Conservation (phyloP, 176 grass and related monocot species). For the Thalia dealbata region DNA sequence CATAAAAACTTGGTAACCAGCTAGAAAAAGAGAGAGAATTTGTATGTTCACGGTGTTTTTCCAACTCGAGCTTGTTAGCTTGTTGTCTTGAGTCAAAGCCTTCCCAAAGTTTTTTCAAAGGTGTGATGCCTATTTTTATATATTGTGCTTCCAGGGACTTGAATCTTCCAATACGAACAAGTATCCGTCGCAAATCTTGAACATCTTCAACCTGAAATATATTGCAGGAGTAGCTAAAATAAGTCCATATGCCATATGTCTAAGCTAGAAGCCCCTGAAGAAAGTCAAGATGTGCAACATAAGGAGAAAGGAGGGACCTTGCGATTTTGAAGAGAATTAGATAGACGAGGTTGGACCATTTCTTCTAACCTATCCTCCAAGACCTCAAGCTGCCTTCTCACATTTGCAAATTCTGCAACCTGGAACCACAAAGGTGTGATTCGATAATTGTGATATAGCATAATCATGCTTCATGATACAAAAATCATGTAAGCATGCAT, state of each 20-base stretch:
- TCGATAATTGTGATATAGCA: neutral
- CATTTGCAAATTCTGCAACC: conserved; percentile 98
- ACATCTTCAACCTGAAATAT: conserved; percentile 60
- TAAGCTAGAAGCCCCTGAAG: neutral
- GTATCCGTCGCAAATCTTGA: conserved; percentile 80
- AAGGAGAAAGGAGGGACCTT: conserved; percentile 31
- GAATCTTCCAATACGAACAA: conserved; percentile 86
- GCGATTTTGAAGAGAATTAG: conserved; percentile 85
- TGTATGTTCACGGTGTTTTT: conserved; percentile 50
- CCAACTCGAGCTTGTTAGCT: conserved; percentile 47
- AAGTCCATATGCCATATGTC: conserved; percentile 7
- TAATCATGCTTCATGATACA: neutral
- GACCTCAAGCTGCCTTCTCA: conserved; percentile 97
- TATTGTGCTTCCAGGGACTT: conserved; percentile 86
- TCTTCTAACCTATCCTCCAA: conserved; percentile 92
- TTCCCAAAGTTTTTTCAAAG: conserved; percentile 96
- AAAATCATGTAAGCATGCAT: conserved; percentile 12
- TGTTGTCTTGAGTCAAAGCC: conserved; percentile 86
- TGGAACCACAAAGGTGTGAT: conserved; percentile 30
- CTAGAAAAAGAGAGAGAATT: conserved; percentile 60
- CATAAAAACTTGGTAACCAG: conserved; percentile 97
- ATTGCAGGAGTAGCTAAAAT: neutral
- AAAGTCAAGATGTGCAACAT: conserved; percentile 2
- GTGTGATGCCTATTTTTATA: conserved; percentile 85
- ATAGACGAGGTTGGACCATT: conserved; percentile 84